These are phyloP conservation scores for Lentinula raphanica DNA, from an alignment of 768 basidiomycete species.

Conservation along the genomic window DNA sequence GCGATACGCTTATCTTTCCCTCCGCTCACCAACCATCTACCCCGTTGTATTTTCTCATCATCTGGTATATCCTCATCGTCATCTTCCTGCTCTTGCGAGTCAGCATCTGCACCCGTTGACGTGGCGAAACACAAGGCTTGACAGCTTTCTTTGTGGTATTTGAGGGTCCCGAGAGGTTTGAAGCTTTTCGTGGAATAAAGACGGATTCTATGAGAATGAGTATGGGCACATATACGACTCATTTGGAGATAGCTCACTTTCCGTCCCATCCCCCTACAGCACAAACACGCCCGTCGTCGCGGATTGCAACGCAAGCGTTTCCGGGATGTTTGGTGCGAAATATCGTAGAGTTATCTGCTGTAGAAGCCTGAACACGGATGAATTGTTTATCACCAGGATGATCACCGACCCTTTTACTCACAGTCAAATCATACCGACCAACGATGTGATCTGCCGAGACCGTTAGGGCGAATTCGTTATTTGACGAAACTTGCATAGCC, in stretches of 20 bases:
- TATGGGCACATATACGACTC: background rate
- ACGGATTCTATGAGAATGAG: slow-evolving; percentile 49
- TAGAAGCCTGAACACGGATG: background rate
- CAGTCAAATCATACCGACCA: slow-evolving; percentile 57
- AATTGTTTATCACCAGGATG: background rate
- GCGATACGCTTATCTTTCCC: slow-evolving; percentile 67
- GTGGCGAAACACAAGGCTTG: slow-evolving; percentile 72
- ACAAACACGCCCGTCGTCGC: slow-evolving; percentile 70
- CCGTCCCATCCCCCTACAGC: slow-evolving; percentile 96
- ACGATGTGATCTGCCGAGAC: slow-evolving; percentile 84
- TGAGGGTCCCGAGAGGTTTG: slow-evolving; percentile 79
- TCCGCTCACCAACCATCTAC: slow-evolving; percentile 61
- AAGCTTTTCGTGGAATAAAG: slow-evolving; percentile 77
- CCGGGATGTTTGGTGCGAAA: slow-evolving; percentile 74
- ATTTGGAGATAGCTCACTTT: slow-evolving; percentile 46
- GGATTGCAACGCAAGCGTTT: slow-evolving; percentile 71
- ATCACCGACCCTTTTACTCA: slow-evolving; percentile 15
- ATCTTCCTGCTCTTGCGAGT: slow-evolving; percentile 30
- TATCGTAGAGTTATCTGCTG: slow-evolving; percentile 10
- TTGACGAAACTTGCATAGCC: slow-evolving; percentile 71
- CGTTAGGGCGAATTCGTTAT: slow-evolving; percentile 59
- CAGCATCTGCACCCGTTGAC: slow-evolving; percentile 9
- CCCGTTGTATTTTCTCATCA: slow-evolving; percentile 38
- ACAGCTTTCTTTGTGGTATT: slow-evolving; percentile 75
- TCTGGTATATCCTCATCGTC: slow-evolving; percentile 51